Conservation (phyloP, 1,284 basidiomycete species). For the Rhodotorula sp. region DNA sequence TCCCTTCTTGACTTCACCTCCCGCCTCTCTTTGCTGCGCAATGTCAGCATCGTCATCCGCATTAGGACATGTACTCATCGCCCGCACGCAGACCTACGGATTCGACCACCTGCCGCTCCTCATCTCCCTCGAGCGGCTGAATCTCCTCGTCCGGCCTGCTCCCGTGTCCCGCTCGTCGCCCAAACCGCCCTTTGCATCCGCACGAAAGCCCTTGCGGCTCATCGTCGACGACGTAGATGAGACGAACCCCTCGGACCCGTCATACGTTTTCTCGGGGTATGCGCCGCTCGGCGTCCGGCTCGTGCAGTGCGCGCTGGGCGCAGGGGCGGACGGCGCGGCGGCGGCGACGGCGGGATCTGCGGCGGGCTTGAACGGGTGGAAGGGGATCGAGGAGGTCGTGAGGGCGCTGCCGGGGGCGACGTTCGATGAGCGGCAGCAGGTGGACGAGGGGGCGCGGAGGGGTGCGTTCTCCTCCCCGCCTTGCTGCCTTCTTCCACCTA, state of each 20-base stretch:
- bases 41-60: no score
- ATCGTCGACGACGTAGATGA: constrained; percentile 84
- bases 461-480: constrained; percentile 53
- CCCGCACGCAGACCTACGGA: constrained; percentile 73
- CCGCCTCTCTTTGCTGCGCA: no score
- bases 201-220: constrained; percentile 84
- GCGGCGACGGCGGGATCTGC: constrained; percentile 50
- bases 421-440: constrained; percentile 66
- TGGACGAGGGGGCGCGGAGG: constrained; percentile 52
- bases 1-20: not conserved
- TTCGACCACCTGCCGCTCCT: constrained; percentile 85
- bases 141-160: constrained; percentile 58
- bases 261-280: constrained; percentile 95
- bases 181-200: constrained; percentile 62
- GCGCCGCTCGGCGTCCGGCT: constrained; percentile 89
- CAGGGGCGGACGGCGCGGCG: constrained; percentile 50
- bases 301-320: constrained; percentile 85
- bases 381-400: constrained; percentile 89
- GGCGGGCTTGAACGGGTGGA: constrained; percentile 80
- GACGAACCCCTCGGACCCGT: constrained; percentile 78
- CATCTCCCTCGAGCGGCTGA: constrained; percentile 72
- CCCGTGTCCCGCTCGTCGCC: constrained; percentile 45
- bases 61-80: not conserved
- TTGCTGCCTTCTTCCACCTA: constrained; percentile 44
- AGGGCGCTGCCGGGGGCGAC: constrained; percentile 78